Base-by-base conservation (phyloP, 192 early-diverging fungal species). In the Rhizophagus clarus region DNA sequence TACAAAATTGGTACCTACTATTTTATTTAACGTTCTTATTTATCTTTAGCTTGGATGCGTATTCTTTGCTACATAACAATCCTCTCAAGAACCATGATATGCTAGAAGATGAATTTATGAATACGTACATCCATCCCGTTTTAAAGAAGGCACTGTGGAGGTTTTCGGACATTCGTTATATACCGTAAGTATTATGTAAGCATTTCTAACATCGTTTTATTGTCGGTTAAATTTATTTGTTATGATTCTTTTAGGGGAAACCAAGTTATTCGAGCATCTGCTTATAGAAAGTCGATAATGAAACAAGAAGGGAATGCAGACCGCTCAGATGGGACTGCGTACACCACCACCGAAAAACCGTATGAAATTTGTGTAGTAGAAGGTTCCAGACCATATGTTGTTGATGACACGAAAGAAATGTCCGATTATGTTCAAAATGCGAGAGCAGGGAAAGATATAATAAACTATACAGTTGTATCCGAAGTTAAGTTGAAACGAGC, bases 401-500 rank as follows among this genome's bases (percentile, higher is more conserved):
- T 28, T 56, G 66, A 68, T 8, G 26, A 47, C 15, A 31, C 7
- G 32, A 78, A 78, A 78, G 77, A 78, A 69, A 68, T 64, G 28
- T 28, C 56, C 2, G 76, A 78, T 47, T 78, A 49, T 63, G 26
- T 78, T 61, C 45, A 79, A 40, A 79, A 79, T 34, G 26, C 77
- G 9, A 0, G 51, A 7, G 77, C 67, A 4, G 77, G 66, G 61
- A 79, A 79, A 79, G 77, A 79, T 40, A 70, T 79, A 17, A 79
- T 79, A 32, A 79, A 79, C 20, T 79, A 64, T 17, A 63, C 29
- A 70, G 62, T 79, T 22, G 49, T 79, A 34, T 49, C 66, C 17
- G 67, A 79, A 79, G 77, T 79, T 1, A 79, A 79, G 20, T n/a
- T 66, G 67, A 79, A 79, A 60, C 31, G 66, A 45, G 77, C 77